phyloP scores from a whole-genome alignment of 257 asterid species.

The Mitragyna speciosa region DNA sequence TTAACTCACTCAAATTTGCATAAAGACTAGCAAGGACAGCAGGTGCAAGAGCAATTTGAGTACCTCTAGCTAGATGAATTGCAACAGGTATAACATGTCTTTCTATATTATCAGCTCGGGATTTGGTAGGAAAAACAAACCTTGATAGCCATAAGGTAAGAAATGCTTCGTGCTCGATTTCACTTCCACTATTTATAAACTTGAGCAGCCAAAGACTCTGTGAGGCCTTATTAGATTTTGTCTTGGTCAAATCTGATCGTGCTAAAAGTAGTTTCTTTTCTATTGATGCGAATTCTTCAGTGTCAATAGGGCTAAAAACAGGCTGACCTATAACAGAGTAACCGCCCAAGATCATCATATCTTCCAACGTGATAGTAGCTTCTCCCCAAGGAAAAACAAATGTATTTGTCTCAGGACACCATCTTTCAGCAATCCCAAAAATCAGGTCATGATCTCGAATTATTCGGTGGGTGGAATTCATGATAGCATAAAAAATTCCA shows the following conservation, averaged over 20 bases:
- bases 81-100: conserved; percentile 28
- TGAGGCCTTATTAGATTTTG: background rate
- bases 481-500: conserved; percentile 31
- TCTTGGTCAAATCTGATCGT: background rate
- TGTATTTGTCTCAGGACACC: conserved; percentile 40
- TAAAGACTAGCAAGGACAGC: conserved; percentile 40
- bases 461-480: conserved; percentile 16
- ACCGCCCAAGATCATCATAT: conserved; percentile 40
- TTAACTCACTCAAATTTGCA: conserved; percentile 32
- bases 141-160: conserved; percentile 40
- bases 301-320: conserved; percentile 19
- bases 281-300: background rate
- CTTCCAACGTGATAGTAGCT: conserved; percentile 45
- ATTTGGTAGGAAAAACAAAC: conserved; percentile 20
- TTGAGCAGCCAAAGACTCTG: conserved; percentile 28
- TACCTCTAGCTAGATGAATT: conserved; percentile 35
- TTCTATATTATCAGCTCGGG: conserved; percentile 16
- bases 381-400: conserved; percentile 56
- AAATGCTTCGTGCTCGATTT: conserved; percentile 47
- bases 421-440: conserved; percentile 31
- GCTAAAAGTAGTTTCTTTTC: background rate
- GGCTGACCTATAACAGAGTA: conserved; percentile 37
- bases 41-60: conserved; percentile 39
- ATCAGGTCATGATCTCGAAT: conserved; percentile 19
- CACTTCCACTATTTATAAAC: conserved; percentile 30